phyloP scores from a whole-genome alignment of 306 rosid genomes.

The Biancaea sappan region DNA sequence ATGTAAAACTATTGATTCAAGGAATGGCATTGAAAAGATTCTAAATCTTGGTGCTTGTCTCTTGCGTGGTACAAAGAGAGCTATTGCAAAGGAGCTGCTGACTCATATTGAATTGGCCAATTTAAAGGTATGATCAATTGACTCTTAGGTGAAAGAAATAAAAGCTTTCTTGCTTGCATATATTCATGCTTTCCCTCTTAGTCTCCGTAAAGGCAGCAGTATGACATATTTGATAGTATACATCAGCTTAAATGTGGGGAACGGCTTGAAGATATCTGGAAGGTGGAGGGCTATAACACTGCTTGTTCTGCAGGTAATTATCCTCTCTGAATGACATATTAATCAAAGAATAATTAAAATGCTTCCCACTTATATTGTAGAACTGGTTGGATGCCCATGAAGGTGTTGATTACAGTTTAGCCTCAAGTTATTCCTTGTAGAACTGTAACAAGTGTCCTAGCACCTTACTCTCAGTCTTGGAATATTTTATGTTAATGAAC shows the following conservation, averaged over 20 bases:
- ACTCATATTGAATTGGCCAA: conserved; percentile 50
- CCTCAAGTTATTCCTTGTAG: neutral
- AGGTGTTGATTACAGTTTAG: neutral
- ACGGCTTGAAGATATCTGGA: conserved; percentile 59
- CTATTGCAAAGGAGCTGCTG: conserved; percentile 53
- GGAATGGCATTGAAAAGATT: conserved; percentile 56
- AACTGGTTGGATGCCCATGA: conserved; percentile 17
- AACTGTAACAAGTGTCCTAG: neutral
- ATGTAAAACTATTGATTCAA: conserved; percentile 55
- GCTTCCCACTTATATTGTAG: conserved; percentile 4
- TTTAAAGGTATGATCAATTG: conserved; percentile 59
- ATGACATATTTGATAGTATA: conserved; percentile 50
- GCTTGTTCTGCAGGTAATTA: conserved; percentile 51
- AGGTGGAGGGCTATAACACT: conserved; percentile 35
- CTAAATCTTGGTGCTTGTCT: conserved; percentile 65
- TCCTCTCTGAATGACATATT: neutral
- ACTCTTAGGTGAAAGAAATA: conserved; percentile 18
- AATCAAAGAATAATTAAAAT: conserved; percentile 1
- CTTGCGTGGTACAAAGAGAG: conserved; percentile 68
- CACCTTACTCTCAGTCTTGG: conserved; percentile 27
- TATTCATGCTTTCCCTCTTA: conserved; percentile 1
- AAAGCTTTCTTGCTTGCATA: conserved; percentile 17
- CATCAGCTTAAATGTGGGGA: conserved; percentile 64
- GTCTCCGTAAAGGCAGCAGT: conserved; percentile 26
- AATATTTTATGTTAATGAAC: conserved; percentile 30